Percentiles rank a stretch among this genome's conserved stretches.
Evolutionary conservation across 2,329 filamentous ascomycete species (phyloP).

Genomic region (Diaporthe helianthi): DNA sequence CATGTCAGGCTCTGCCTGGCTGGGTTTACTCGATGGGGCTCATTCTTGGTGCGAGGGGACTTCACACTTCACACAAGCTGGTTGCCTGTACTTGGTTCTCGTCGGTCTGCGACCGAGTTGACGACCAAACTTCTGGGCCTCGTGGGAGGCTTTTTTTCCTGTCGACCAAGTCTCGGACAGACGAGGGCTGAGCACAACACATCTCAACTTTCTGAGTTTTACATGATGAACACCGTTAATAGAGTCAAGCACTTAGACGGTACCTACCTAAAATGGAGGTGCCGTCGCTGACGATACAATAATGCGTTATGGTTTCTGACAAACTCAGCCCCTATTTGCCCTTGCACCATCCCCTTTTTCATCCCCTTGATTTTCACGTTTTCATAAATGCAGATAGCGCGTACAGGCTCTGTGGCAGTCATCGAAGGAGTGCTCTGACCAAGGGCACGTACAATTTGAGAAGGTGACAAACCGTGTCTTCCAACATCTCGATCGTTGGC

Average conservation of each 20-base stretch:
- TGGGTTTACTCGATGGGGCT: constrained; percentile 99
- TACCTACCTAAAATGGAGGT: constrained; percentile 47
- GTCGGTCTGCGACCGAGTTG: constrained; percentile 62
- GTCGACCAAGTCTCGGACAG: constrained; percentile 39
- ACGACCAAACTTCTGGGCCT: constrained; percentile 44
- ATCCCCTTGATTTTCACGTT: background rate
- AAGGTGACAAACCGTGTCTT: background rate
- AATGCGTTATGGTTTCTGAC: constrained; percentile 51
- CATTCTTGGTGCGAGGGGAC: constrained; percentile 99
- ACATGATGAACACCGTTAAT: constrained; percentile 93
- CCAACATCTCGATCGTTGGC: background rate
- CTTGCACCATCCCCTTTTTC: background rate
- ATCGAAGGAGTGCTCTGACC: background rate
- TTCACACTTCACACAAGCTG: constrained; percentile 44
- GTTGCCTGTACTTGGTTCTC: constrained; percentile 52
- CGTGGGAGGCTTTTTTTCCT: constrained; percentile 46
- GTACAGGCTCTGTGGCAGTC: background rate
- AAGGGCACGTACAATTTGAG: background rate
- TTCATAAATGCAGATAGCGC: background rate
- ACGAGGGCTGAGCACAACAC: background rate
- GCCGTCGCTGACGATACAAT: constrained; percentile 54
- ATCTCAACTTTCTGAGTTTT: constrained; percentile 53
- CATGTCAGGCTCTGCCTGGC: constrained; percentile 40
- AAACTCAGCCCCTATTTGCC: constrained; percentile 37
- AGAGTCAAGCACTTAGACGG: constrained; percentile 98